Evolutionary conservation across 768 basidiomycete species (phyloP).

Genomic region (Lactarius sanguifluus): DNA sequence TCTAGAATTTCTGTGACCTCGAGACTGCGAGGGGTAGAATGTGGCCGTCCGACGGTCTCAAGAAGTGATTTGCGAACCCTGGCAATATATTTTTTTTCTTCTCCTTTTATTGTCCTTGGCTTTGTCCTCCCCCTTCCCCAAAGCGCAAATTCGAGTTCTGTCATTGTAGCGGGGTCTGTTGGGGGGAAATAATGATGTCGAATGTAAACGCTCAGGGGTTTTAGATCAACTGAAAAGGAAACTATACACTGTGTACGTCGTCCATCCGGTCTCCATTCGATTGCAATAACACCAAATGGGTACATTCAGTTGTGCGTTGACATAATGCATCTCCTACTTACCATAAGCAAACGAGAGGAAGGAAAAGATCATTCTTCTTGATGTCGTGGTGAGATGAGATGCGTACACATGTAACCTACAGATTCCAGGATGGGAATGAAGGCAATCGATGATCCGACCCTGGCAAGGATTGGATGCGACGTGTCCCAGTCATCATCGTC

Average conservation of each 20-base stretch:
- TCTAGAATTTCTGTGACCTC: slow-evolving; percentile 1
- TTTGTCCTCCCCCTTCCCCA: not conserved
- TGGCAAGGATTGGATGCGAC: not conserved
- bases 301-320: slow-evolving; percentile 10
- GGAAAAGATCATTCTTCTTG: not conserved
- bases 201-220: not conserved
- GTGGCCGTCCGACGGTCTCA: not conserved
- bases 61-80: not conserved
- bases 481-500: not conserved
- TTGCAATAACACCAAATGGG: slow-evolving; percentile 26
- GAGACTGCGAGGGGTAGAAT: not conserved
- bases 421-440: not conserved
- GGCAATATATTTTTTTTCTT: not conserved
- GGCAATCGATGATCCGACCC: not conserved
- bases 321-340: slow-evolving; percentile 4
- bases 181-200: not conserved
- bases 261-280: slow-evolving; percentile 4
- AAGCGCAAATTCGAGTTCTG: slow-evolving; percentile 1
- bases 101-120: not conserved
- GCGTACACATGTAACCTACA: not conserved
- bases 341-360: slow-evolving; percentile 6
- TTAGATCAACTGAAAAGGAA: not conserved
- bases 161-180: not conserved
- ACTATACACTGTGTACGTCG: not conserved
- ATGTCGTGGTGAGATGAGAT: slow-evolving; percentile 1